phyloP scores from a whole-genome alignment of 495 filamentous ascomycete genomes.

The Neurospora cerealis region DNA sequence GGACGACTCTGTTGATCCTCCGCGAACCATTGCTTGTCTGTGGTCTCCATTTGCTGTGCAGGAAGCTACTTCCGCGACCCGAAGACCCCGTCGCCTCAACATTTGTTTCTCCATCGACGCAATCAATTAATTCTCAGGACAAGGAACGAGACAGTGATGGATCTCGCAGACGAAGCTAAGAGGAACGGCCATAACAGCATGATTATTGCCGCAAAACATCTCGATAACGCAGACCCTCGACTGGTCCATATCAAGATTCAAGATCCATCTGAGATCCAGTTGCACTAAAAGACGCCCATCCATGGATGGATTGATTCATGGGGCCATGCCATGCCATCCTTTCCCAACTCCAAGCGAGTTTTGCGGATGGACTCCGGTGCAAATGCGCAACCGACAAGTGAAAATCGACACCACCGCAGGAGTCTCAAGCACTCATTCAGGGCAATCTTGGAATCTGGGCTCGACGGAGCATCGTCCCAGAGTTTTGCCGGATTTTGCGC shows the following conservation, averaged over 20 bases:
- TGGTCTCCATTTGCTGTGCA: neutral
- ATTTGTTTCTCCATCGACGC: neutral
- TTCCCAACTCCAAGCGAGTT: neutral
- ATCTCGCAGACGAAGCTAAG: neutral
- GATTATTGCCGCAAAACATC: neutral
- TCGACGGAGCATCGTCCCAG: neutral
- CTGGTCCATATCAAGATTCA: neutral
- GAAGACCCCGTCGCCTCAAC: neutral
- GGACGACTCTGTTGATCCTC: neutral
- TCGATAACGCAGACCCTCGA: neutral
- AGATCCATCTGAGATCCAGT: neutral
- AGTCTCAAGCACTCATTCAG: neutral
- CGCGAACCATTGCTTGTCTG: neutral
- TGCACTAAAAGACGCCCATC: neutral
- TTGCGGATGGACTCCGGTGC: neutral
- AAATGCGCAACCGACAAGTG: neutral
- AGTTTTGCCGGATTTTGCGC: neutral
- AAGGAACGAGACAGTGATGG: neutral
- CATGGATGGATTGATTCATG: neutral
- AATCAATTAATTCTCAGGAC: neutral
- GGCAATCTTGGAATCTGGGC: neutral
- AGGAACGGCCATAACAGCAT: neutral
- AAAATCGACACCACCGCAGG: neutral
- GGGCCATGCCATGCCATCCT: neutral
- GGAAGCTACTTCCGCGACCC: neutral